phyloP scores from a whole-genome alignment of 2,329 filamentous ascomycete genomes.

The Escovopsis weberi region DNA sequence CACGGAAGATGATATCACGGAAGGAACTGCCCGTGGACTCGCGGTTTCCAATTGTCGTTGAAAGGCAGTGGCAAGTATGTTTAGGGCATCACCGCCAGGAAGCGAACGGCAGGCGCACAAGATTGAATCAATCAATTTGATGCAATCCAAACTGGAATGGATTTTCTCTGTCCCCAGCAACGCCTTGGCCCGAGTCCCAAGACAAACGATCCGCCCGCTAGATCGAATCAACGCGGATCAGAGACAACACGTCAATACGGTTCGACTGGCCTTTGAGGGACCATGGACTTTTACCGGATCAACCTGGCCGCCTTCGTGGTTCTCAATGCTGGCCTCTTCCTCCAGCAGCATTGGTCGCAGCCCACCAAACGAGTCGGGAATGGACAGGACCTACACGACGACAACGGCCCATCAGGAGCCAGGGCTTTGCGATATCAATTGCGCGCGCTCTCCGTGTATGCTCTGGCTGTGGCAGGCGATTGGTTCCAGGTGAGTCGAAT shows the following conservation, averaged over 20 bases:
- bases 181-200: no score
- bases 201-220: no score
- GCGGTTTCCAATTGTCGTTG: no score
- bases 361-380: background rate
- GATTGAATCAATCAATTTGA: no score
- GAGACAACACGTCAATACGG: background rate
- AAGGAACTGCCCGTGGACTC: no score
- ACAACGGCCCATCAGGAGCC: background rate
- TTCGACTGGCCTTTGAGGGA: background rate
- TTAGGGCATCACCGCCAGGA: no score
- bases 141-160: no score
- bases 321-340: constrained; percentile 11
- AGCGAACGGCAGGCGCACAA: no score
- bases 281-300: constrained; percentile 5
- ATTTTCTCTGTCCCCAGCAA: no score
- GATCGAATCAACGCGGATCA: background rate
- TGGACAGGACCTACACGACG: background rate
- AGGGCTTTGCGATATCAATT: background rate
- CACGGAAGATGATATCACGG: no score
- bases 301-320: constrained; percentile 1
- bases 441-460: constrained; percentile 11
- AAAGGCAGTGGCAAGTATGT: no score
- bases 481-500: constrained; percentile 17
- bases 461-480: constrained; percentile 18
- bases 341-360: constrained; percentile 9